Evolutionary conservation across 2,329 filamentous ascomycete species (phyloP), one percentile per base, ranked within the genome.

Genomic region (Dactylellina leptospora): DNA sequence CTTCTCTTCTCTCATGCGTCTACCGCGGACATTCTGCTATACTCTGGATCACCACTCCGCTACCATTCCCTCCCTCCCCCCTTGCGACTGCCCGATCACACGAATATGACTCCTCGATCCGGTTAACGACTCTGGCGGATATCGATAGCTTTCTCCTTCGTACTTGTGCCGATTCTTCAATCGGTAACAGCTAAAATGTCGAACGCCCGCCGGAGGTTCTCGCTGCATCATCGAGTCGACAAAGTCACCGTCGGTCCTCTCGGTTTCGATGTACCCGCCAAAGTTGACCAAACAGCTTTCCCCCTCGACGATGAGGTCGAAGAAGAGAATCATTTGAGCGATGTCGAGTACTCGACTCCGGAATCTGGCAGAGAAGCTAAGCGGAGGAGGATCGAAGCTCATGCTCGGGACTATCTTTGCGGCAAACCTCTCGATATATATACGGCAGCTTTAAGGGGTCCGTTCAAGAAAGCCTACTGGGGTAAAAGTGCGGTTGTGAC

Each of bases 231-330:
- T 23, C 53, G 68, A 22, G 38, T 38, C n/a, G 51, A 72, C 9
- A 58, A 64, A 23, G 68, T 72, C 27, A 72, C 68, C 3, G 47
- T 72, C 16, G 68, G 68, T 0, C 68, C 68, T 2, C 47, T 72
- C 1, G 68, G 68, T 8, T 60, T 59, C 20, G 68, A 72, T 36
- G 59, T 72, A 8, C 68, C 68, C 20, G 50, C 60, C 20, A 30
- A 45, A 9, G 22, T 27, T 10, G 68, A 72, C 48, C n/a, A 27
- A 13, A 48, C 68, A 20, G 68, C 59, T 16, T 72, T 72, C 54
- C 59, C 68, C 6, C 3, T 13, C 10, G 50, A 64, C 10, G 68
- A 64, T 54, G 25, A 63, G 45, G 54, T 72, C 11, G 68, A 72
- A 13, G 59, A 59, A 13, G 68, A 59, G 36, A 59, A 72, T 23